These are phyloP conservation scores for Picochlorum sp. DNA, from an alignment of 139 green algal species.

Conservation along the genomic window DNA sequence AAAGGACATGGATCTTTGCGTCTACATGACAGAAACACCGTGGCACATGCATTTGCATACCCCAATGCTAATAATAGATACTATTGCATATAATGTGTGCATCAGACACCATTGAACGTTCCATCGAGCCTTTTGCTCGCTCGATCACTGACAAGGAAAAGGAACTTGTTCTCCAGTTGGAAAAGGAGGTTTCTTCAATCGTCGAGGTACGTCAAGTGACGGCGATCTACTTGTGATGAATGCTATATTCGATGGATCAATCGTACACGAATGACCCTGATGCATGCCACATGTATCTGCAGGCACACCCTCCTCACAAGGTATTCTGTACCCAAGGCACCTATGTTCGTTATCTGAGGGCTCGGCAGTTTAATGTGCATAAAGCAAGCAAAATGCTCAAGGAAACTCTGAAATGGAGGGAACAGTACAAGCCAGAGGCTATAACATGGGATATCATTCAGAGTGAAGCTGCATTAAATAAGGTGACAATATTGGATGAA, in stretches of 20 bases:
- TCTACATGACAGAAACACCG: no score
- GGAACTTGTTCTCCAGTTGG: neutral
- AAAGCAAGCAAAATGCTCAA: constrained; percentile 59
- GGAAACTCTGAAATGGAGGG: constrained; percentile 39
- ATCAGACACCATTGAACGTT: neutral
- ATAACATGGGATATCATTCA: constrained; percentile 54
- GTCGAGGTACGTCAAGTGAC: neutral
- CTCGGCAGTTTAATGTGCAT: constrained; percentile 53
- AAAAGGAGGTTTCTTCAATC: neutral
- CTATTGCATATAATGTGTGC: no score
- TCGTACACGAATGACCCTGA: neutral
- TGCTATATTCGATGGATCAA: neutral
- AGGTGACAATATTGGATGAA: constrained; percentile 50
- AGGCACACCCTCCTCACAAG: constrained; percentile 10
- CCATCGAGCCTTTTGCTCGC: neutral
- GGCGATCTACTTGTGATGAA: neutral
- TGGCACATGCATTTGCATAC: no score
- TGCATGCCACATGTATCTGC: constrained; percentile 1
- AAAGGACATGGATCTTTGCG: no score
- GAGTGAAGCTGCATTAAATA: constrained; percentile 49
- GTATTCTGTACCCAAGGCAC: constrained; percentile 50
- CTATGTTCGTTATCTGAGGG: constrained; percentile 66
- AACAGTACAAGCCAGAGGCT: constrained; percentile 48
- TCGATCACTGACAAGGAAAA: neutral
- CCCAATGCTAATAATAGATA: no score